A percentile compares a stretch with the other conserved stretches of the same genome.
phyloP scores from a whole-genome alignment of 352 stramenopile species.

The Aphanomyces stellatus region DNA sequence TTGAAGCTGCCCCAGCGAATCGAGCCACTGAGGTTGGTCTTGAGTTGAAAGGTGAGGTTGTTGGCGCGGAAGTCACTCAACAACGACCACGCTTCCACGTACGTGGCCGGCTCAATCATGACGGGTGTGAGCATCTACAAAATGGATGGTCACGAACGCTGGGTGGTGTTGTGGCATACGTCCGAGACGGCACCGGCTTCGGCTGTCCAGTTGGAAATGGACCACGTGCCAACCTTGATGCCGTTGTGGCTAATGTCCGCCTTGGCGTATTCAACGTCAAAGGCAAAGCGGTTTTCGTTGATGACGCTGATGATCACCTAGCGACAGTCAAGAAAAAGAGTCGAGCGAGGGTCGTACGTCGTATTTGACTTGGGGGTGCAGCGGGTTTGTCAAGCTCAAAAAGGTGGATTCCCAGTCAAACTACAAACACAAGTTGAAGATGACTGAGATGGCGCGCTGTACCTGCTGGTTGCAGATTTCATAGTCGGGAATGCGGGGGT shows the following conservation, averaged over 20 bases:
- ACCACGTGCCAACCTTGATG: constrained; percentile 60
- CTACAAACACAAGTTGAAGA: not conserved
- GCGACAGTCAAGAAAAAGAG: not conserved
- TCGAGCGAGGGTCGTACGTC: constrained; percentile 28
- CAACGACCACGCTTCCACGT: constrained; percentile 48
- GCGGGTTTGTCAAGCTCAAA: constrained; percentile 52
- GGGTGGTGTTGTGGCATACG: constrained; percentile 20
- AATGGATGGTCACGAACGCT: not conserved
- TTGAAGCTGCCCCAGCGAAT: constrained; percentile 78
- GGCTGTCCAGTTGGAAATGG: constrained; percentile 51
- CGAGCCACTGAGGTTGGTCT: constrained; percentile 64
- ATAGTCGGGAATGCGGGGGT: constrained; percentile 79
- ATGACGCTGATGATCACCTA: constrained; percentile 63
- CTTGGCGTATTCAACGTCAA: constrained; percentile 58
- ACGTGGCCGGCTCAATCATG: constrained; percentile 52
- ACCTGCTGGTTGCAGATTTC: constrained; percentile 80
- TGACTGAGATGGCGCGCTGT: not conserved
- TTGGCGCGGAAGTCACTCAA: constrained; percentile 67
- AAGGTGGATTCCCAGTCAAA: constrained; percentile 86
- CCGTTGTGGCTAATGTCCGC: constrained; percentile 79
- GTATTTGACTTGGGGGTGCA: constrained; percentile 78
- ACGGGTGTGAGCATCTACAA: constrained; percentile 43
- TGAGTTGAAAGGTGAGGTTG: constrained; percentile 71
- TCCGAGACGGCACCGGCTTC: constrained; percentile 68
- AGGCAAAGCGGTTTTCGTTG: constrained; percentile 85